Evolutionary conservation across 352 stramenopile genomes (phyloP).

Genomic region (Phytophthora chlamydospora): DNA sequence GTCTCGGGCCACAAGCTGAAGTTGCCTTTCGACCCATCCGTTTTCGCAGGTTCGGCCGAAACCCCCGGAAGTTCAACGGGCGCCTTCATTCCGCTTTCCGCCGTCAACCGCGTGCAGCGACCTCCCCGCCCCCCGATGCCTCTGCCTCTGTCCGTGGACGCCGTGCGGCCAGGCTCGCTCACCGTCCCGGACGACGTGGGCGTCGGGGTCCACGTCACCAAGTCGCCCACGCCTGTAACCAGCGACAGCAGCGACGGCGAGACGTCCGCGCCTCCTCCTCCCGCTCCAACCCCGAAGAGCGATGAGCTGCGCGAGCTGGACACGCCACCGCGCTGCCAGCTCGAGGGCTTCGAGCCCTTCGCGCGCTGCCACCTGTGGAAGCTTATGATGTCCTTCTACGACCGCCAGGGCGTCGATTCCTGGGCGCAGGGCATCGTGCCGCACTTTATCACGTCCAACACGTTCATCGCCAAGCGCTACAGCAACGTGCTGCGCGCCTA

Average conservation of each 20-base stretch:
- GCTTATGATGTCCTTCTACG: conserved; percentile 96
- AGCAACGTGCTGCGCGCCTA: conserved; percentile 72
- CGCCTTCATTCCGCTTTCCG: conserved; percentile 25
- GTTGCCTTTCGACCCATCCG: background rate
- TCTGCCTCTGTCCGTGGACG: conserved; percentile 34
- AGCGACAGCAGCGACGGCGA: conserved; percentile 37
- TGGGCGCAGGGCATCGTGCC: conserved; percentile 95
- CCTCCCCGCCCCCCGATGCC: background rate
- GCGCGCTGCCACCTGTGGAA: conserved; percentile 92
- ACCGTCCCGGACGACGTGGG: conserved; percentile 19
- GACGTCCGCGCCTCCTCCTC: conserved; percentile 13
- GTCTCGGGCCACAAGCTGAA: no score
- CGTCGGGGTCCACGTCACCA: conserved; percentile 25
- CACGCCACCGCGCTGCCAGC: conserved; percentile 60
- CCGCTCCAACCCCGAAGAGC: conserved; percentile 33
- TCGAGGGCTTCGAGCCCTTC: conserved; percentile 92
- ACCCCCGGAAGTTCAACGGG: conserved; percentile 15
- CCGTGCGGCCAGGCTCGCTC: conserved; percentile 26
- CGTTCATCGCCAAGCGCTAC: conserved; percentile 94
- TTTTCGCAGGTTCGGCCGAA: conserved; percentile 27
- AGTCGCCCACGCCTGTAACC: conserved; percentile 30
- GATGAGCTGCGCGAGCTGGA: conserved; percentile 55
- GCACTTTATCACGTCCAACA: conserved; percentile 97
- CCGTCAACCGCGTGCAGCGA: conserved; percentile 1
- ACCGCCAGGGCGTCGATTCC: conserved; percentile 81